Evolutionary conservation across 176 grass and related monocot species (phyloP).

Genomic region (Puccinellia tenuiflora): DNA sequence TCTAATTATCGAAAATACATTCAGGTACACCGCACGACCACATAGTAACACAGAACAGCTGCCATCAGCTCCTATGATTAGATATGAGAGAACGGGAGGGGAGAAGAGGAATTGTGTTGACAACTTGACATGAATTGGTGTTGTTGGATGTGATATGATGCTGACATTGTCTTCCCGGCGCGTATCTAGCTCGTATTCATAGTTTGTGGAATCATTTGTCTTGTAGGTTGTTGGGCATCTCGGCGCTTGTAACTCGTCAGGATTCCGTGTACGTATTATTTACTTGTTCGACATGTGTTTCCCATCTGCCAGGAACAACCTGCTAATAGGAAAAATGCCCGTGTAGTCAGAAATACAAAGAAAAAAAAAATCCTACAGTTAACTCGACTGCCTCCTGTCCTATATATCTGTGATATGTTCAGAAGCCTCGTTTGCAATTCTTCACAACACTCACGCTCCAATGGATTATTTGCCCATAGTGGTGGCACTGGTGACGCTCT

Average conservation of each 20-base stretch:
- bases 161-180: slow-evolving; percentile 24
- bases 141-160: slow-evolving; percentile 12
- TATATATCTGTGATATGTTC: background rate
- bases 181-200: background rate
- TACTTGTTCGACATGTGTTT: background rate
- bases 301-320: too few species aligned
- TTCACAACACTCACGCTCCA: background rate
- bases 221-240: background rate
- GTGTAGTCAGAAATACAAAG: background rate
- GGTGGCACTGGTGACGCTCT: background rate
- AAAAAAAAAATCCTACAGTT: background rate
- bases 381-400: background rate
- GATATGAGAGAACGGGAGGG: slow-evolving; percentile 19
- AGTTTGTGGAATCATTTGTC: background rate
- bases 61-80: too few species aligned
- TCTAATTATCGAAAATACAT: too few species aligned
- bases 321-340: background rate
- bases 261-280: background rate
- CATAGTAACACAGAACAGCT: too few species aligned
- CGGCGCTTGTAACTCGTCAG: background rate
- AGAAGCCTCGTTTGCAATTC: background rate
- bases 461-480: slow-evolving; percentile 10
- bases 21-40: too few species aligned
- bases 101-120: slow-evolving; percentile 20
- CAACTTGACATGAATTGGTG: slow-evolving; percentile 19